These are phyloP conservation scores for Backusella liffmaniae DNA, from an alignment of 192 early-diverging fungal genomes.

Conservation along the genomic window DNA sequence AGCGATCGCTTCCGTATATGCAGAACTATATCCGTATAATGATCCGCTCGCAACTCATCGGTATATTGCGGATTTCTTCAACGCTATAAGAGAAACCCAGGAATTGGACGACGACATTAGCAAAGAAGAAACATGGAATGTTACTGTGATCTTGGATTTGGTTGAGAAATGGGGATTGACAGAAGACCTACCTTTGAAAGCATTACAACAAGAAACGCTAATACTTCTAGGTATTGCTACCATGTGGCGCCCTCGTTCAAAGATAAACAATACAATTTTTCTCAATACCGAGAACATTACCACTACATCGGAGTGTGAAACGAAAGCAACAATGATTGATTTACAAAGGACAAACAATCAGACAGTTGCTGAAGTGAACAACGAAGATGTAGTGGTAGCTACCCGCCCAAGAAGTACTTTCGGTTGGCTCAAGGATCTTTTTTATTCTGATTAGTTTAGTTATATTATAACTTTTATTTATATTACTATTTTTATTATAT, in stretches of 20 bases:
- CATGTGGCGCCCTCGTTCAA: constrained; percentile 14
- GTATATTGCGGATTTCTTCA: not conserved
- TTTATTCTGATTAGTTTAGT: no score
- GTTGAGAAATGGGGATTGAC: not conserved
- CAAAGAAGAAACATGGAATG: not conserved
- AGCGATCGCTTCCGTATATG: not conserved
- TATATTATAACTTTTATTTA: no score
- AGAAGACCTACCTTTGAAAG: not conserved
- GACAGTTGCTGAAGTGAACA: no score
- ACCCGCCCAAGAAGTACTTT: no score
- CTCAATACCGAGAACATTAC: not conserved
- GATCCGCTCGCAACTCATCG: not conserved
- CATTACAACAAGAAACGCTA: not conserved
- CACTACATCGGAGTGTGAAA: not conserved
- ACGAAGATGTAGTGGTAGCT: no score
- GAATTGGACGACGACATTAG: no score
- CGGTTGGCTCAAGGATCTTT: no score
- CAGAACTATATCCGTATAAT: not conserved
- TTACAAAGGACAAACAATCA: constrained; percentile 9
- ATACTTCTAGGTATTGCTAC: constrained; percentile 12
- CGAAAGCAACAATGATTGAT: constrained; percentile 7
- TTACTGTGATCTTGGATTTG: not conserved
- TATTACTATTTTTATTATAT: no score
- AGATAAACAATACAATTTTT: no score
- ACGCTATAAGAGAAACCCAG: not conserved